Evolutionary conservation across 352 stramenopile species (phyloP), one percentile per base, ranked within the genome.

Genomic region (Pythium rishiriense): DNA sequence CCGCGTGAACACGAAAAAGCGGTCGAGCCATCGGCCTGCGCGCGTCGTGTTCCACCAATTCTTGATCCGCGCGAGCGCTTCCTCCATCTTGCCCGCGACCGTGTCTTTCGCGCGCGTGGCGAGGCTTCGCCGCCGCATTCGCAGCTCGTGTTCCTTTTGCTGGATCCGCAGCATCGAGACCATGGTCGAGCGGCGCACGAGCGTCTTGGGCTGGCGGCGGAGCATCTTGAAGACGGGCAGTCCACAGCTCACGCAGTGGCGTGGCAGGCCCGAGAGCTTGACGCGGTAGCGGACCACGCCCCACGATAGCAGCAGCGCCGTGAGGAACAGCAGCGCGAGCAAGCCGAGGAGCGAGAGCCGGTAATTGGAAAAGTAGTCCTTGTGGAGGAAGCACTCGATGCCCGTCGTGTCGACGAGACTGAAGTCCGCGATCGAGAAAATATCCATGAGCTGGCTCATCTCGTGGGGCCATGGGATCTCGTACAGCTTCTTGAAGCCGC

Each of bases 401-500:
- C 77, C 78, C 4, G 81, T 87, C 0, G 80, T 85, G 55, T 86
- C 76, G 39, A 90, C 75, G 22, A 92, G 68, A 25, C 75, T 89
- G 52, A 92, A 88, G 39, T 92, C 81, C 4, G 70, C 80, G 24
- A 90, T 75, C 29, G 78, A 84, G 55, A 86, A 89, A 12, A 89
- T 65, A 45, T 90, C 80, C 74, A 92, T 83, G 31, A 90, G 72
- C 0, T 54, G 58, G 22, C 72, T 87, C 75, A 90, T 83, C 1
- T 66, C 69, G 35, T 75, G 69, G 2, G 83, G 79, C 83, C 79
- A 92, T 35, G 76, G 72, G 33, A 92, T 87, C 57, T 90, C 78
- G 57, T 92, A 92, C 8, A 84, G 69, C 33, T 84, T 77, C 50
- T 92, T 90, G 58, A 90, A 89, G 43, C 80, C 77, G 3, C 80